phyloP scores from a whole-genome alignment of 2,329 filamentous ascomycete genomes.

The Metarhizium robertsii region DNA sequence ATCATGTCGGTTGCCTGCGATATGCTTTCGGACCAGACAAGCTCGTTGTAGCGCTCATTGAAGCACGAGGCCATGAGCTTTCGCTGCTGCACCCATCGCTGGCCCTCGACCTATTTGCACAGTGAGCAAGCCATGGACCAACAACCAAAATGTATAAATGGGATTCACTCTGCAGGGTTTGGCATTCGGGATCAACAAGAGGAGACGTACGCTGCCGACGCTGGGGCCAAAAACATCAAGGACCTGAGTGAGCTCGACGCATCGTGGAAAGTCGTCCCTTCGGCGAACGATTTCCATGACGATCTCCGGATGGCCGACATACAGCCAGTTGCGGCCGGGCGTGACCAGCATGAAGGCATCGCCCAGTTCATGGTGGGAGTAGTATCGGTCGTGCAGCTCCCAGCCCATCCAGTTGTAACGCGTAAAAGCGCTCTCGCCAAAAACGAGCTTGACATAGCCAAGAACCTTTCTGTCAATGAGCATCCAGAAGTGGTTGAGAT shows the following conservation, averaged over 20 bases:
- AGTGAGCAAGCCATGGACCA: neutral
- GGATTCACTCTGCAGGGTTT: too few relatives aligned
- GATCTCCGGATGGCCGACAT: slow-evolving; percentile 6
- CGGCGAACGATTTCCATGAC: neutral
- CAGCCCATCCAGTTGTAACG: slow-evolving; percentile 21
- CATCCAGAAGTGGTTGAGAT: slow-evolving; percentile 21
- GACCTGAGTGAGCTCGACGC: neutral
- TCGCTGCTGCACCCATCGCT: slow-evolving; percentile 7
- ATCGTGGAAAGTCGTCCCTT: neutral
- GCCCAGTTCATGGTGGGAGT: slow-evolving; percentile 17
- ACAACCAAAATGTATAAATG: too few relatives aligned
- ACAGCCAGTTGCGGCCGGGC: slow-evolving; percentile 4
- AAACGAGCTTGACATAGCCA: neutral
- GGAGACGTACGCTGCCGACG: neutral
- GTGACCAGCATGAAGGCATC: slow-evolving; percentile 11
- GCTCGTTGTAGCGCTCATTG: slow-evolving; percentile 8
- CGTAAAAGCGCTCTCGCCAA: slow-evolving; percentile 17
- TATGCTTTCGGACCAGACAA: slow-evolving; percentile 7
- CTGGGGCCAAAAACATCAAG: neutral
- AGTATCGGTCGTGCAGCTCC: slow-evolving; percentile 15
- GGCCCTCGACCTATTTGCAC: slow-evolving; percentile 3
- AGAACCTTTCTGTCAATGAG: slow-evolving; percentile 16
- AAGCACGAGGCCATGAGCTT: slow-evolving; percentile 4
- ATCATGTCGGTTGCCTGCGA: slow-evolving; percentile 1
- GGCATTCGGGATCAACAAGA: neutral